Evolutionary conservation across 2,329 filamentous ascomycete genomes (phyloP).

Genomic region (Epichloe brachyelytri): DNA sequence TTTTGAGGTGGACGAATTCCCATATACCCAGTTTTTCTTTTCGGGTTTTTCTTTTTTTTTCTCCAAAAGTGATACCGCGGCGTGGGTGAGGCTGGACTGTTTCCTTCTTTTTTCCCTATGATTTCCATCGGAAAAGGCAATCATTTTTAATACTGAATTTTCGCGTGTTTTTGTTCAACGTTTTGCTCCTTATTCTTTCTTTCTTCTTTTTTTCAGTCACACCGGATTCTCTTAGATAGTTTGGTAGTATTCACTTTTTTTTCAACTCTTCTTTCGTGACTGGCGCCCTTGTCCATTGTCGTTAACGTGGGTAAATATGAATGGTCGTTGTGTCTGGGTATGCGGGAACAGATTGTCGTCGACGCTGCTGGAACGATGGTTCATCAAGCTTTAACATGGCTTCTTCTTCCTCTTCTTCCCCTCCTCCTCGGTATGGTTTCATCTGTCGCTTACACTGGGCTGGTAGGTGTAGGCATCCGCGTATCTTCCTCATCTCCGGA

Average conservation of each 20-base stretch:
- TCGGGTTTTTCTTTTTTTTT: not conserved
- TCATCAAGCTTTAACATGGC: not conserved
- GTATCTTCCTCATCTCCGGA: conserved; percentile 21
- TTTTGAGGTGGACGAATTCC: conserved; percentile 9
- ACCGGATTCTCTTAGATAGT: not conserved
- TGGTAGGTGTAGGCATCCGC: conserved; percentile 11
- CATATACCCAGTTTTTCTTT: not conserved
- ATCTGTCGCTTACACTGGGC: not conserved
- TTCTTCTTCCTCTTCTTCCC: not conserved
- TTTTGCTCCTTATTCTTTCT: not conserved
- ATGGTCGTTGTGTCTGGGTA: not conserved
- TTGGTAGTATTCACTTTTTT: not conserved
- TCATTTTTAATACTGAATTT: conserved; percentile 4
- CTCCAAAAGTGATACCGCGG: not conserved
- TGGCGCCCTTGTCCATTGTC: too few relatives aligned
- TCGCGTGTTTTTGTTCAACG: not conserved
- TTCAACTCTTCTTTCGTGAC: not conserved
- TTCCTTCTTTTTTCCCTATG: conserved; percentile 2
- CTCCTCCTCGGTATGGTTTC: not conserved
- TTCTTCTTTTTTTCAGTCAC: not conserved
- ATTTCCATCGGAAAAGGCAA: not conserved
- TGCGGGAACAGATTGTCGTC: not conserved
- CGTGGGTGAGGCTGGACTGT: conserved; percentile 3
- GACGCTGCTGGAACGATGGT: not conserved
- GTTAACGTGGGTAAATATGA: too few relatives aligned